Evolutionary conservation across 2,329 filamentous ascomycete genomes (phyloP), one percentile per base, ranked within the genome.

Genomic region (Alternaria burnsii): DNA sequence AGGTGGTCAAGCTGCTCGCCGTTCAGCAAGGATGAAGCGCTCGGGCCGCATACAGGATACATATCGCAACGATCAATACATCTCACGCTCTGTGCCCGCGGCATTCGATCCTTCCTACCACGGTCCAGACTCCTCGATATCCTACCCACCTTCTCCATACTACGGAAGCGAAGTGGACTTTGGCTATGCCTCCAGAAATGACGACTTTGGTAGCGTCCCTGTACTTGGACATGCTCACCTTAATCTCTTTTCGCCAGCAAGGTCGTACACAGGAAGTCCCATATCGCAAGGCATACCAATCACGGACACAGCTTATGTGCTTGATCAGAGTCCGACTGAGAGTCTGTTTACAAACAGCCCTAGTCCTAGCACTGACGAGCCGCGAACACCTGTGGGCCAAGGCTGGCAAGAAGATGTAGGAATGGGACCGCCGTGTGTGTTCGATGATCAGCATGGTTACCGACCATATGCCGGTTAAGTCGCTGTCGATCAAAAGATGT

Each of bases 1-100:
- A 65, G 82, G 82, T 28, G 82, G 82, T 9, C 76, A 80, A 56
- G 81, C 80, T 18, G 78, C 81, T 5, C 69, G 71, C n/a, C 71
- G 71, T 16, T 55, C 75, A 4, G 70, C 72, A 11, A 65, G 62
- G 28, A 60, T 71, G 36, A 67, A 71, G 11, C 68, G 71, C 24
- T 59, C 63, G 1, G 63, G 69, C 10, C 67, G 72, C 20, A 52
- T 69, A 28, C 64, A 67, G 4, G 69, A 71, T 14, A 22, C 48
- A 9, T 67, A 66, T 38, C 60, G 67, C 16, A 69, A 59, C 61
- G 63, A 74, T 1, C 69, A 69, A 2, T 71, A 69, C 58, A 61
- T 58, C 30, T 55, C 65, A 1, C 65, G 66, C 4, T 69, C 66
- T 0, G 63, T 65, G 0, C 72, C 72, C 5, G 43, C 52, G 3